Conservation (phyloP, 306 rosid species). For the Ormosia emarginata region DNA sequence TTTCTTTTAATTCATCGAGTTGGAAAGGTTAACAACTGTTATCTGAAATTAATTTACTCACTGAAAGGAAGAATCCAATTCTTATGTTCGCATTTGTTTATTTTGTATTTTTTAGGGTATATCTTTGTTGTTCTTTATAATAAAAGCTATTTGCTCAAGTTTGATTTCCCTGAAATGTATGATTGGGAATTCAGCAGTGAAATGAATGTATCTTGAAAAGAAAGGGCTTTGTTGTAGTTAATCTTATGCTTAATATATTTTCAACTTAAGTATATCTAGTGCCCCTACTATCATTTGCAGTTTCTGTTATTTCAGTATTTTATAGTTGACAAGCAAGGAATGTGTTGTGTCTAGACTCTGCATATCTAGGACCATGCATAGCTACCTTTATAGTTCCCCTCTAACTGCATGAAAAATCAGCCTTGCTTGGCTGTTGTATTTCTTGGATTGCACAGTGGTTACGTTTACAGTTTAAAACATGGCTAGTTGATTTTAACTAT, state of each 20-base stretch:
- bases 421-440: not conserved
- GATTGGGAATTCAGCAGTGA: not conserved
- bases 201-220: not conserved
- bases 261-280: no score
- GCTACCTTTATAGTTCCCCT: not conserved
- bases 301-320: not conserved
- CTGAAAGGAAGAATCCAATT: not conserved
- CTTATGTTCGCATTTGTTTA: not conserved
- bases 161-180: conserved; percentile 4
- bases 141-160: not conserved
- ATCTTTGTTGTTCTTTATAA: not conserved
- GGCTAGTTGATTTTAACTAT: not conserved
- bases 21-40: not conserved
- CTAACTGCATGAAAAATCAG: not conserved
- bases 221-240: not conserved
- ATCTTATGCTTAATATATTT: not conserved
- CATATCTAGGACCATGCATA: not conserved
- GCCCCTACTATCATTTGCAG: not conserved
- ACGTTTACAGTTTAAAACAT: not conserved
- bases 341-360: not conserved
- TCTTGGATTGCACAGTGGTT: not conserved
- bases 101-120: not conserved
- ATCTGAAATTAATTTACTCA: not conserved
- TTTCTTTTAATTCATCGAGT: not conserved
- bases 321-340: not conserved